Evolutionary conservation across 169 alveolate species (phyloP).

Genomic region (Prorocentrum cordatum): DNA sequence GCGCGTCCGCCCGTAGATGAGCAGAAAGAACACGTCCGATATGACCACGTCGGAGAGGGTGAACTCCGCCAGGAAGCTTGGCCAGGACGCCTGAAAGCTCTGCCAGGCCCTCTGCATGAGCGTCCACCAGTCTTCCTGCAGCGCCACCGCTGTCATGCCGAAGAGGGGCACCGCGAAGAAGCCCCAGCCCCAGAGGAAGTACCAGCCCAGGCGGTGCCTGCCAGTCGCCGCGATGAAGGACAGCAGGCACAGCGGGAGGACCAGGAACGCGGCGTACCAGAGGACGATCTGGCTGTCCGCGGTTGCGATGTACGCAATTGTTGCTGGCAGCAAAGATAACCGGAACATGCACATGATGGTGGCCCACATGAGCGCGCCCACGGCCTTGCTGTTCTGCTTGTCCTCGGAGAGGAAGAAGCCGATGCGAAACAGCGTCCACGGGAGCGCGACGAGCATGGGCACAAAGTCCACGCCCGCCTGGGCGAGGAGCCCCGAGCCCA

Average conservation of each 20-base stretch:
- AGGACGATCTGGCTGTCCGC: not conserved
- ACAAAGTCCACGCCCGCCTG: conserved; percentile 1
- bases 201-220: not conserved
- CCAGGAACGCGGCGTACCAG: conserved; percentile 14
- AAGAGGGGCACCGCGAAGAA: conserved; percentile 18
- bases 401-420: conserved; percentile 27
- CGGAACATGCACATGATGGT: conserved; percentile 26
- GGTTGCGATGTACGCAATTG: conserved; percentile 11
- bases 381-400: not conserved
- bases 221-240: not conserved
- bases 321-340: conserved; percentile 7
- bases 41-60: conserved; percentile 18
- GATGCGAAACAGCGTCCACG: conserved; percentile 36
- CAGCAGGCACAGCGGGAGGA: not conserved
- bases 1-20: no score
- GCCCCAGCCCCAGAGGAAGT: conserved; percentile 60
- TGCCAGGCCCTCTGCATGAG: not conserved
- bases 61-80: conserved; percentile 22
- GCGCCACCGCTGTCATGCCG: conserved; percentile 2
- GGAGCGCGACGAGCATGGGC: not conserved
- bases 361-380: conserved; percentile 25
- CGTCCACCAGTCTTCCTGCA: not conserved
- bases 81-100: not conserved
- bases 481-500: conserved; percentile 10
- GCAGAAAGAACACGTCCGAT: conserved; percentile 11